Base-by-base conservation (phyloP, 139 green algal species). In the Zygnema circumcarinatum region DNA sequence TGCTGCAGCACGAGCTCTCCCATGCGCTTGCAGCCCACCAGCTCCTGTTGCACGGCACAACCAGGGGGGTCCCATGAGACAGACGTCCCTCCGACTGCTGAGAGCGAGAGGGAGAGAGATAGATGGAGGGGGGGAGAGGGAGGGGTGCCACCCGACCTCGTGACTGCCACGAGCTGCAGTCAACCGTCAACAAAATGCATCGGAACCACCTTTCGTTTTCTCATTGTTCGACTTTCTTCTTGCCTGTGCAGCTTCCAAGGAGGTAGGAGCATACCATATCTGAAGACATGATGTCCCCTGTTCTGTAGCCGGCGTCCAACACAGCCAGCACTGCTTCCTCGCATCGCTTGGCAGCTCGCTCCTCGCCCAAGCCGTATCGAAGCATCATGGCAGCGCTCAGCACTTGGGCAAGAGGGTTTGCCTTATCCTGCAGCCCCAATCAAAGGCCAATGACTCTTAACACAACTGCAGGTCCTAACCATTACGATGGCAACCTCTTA, bases 331-430 rank as follows among this genome's bases (percentile, higher is more conserved):
- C 96, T 0, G 96, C 96, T 0, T 73, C 85, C 90, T 99, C 95
- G 38, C 98, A 83, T 25, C 91, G 86, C 20, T 94, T 93, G 0
- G 96, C 96, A 31, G 97, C 93, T 87, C 94, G 92, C 31, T 96
- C 94, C 79, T 98, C 89, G 87, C 94, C 93, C 40, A 99, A 95
- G 53, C 96, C 96, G 90, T 99, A 99, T 67, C 95, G 92, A 92
- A 97, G 98, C 97, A 99, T 98, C 97, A 99, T 99, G 69, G 97
- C 96, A 2, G 97, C 97, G 31, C 93, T 97, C 38, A 99, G 92
- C 36, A 99, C 93, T 75, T 91, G 79, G 1, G 90, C 91, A 2
- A 94, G 88, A 33, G 92, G 92, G 85, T 94, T 94, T 0, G 91
- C 90, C 78, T 91, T 94, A 56, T 92, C 89, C 79, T 90, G 86